Evolutionary conservation across 2,329 filamentous ascomycete species (phyloP).

Genomic region (Coniochaeta sp.): DNA sequence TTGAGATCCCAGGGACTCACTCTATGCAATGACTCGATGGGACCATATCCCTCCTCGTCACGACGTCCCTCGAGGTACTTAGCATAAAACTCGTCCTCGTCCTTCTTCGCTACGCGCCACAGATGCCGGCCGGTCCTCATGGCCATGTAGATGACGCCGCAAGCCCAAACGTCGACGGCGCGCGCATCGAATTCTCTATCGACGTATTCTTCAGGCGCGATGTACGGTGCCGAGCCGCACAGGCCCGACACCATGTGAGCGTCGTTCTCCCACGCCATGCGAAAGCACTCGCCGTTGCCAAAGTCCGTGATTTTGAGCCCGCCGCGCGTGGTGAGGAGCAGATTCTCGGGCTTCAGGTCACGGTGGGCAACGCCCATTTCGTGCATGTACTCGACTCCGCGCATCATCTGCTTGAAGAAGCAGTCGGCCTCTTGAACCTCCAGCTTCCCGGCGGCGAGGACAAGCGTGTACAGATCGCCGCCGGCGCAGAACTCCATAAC

Average conservation of each 20-base stretch:
- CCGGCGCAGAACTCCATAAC: constrained; percentile 99
- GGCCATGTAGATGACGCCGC: constrained; percentile 98
- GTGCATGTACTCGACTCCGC: constrained; percentile 97
- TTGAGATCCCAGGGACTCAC: constrained; percentile 48
- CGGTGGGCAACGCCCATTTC: constrained; percentile 98
- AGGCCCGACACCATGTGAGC: constrained; percentile 97
- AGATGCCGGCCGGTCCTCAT: constrained; percentile 95
- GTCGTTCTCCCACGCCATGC: constrained; percentile 98
- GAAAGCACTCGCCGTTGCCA: constrained; percentile 97
- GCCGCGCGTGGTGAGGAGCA: constrained; percentile 86
- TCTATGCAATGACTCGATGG: constrained; percentile 90
- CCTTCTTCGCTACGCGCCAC: constrained; percentile 94
- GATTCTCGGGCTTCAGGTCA: constrained; percentile 93
- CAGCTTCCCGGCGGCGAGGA: constrained; percentile 84
- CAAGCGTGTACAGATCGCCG: constrained; percentile 89
- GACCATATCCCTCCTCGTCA: constrained; percentile 91
- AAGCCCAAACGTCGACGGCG: constrained; percentile 98
- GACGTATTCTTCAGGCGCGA: constrained; percentile 91
- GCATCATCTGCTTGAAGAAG: constrained; percentile 99
- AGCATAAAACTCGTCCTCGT: constrained; percentile 95
- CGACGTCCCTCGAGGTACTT: constrained; percentile 88
- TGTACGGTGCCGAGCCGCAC: constrained; percentile 94
- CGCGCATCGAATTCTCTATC: constrained; percentile 95
- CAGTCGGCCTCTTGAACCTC: constrained; percentile 92
- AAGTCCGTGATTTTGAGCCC: constrained; percentile 98